Evolutionary conservation across 2,329 filamentous ascomycete genomes (phyloP).

Genomic region (Penicillium sp.): DNA sequence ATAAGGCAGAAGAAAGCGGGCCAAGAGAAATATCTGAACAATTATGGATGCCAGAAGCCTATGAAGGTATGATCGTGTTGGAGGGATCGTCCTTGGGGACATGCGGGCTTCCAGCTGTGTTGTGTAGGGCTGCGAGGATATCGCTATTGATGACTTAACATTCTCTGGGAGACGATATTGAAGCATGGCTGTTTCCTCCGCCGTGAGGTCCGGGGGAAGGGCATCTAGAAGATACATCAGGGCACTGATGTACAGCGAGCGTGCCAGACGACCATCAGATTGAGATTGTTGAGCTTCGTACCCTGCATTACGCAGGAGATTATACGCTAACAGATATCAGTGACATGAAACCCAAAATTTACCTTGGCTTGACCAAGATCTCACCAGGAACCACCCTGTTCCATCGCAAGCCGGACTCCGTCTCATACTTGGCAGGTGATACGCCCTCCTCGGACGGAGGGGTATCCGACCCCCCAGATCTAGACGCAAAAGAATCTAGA

Average conservation of each 20-base stretch:
- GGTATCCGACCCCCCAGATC: conserved; percentile 13
- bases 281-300: conserved; percentile 36
- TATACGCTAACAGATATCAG: conserved; percentile 28
- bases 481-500: conserved; percentile 16
- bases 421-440: conserved; percentile 28
- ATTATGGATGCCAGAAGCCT: conserved; percentile 58
- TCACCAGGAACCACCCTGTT: conserved; percentile 38
- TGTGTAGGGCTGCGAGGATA: background rate
- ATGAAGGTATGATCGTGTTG: conserved; percentile 56
- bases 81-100: background rate
- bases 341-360: background rate
- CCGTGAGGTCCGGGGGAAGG: conserved; percentile 31
- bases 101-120: background rate
- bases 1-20: conserved; percentile 64
- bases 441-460: conserved; percentile 4
- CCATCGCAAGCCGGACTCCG: conserved; percentile 35
- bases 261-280: conserved; percentile 32
- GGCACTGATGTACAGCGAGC: conserved; percentile 38
- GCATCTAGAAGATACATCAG: conserved; percentile 41
- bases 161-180: conserved; percentile 27
- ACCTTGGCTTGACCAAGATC: background rate
- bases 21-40: conserved; percentile 59
- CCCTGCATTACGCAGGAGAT: conserved; percentile 37
- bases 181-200: conserved; percentile 32
- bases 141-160: conserved; percentile 17